phyloP scores from a whole-genome alignment of 2,329 filamentous ascomycete species.

The Colletotrichum kahawae region DNA sequence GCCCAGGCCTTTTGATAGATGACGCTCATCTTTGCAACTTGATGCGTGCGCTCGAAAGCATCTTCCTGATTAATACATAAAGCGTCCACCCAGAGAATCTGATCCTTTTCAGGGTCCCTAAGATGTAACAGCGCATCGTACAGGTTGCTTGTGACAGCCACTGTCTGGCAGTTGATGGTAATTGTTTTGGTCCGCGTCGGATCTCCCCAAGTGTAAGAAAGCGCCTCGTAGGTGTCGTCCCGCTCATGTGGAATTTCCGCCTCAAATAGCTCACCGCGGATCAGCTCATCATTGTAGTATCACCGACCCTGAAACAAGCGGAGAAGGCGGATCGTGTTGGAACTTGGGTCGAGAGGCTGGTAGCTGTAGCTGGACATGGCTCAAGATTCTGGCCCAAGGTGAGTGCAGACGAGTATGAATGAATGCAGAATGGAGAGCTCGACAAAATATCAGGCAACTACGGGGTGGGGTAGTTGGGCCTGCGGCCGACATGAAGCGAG shows the following conservation, averaged over 20 bases:
- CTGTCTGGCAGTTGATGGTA: not conserved
- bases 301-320: not conserved
- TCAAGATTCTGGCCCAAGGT: not conserved
- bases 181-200: not conserved
- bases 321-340: not conserved
- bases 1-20: not conserved
- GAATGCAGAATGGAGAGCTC: not conserved
- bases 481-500: not conserved
- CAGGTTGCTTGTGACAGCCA: not conserved
- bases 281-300: not conserved
- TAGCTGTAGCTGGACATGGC: not conserved
- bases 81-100: conserved; percentile 25
- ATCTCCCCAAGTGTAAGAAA: conserved; percentile 26
- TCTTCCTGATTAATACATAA: conserved; percentile 19
- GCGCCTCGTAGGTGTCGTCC: conserved; percentile 22
- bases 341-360: not conserved
- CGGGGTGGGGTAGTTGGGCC: not conserved
- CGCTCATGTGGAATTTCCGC: not conserved
- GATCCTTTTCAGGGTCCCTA: not conserved
- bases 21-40: conserved; percentile 5
- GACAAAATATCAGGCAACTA: not conserved
- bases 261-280: conserved; percentile 23
- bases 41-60: not conserved
- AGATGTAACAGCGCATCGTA: not conserved
- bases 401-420: not conserved